phyloP scores from a whole-genome alignment of 495 filamentous ascomycete genomes.

The Penicillium canariense region DNA sequence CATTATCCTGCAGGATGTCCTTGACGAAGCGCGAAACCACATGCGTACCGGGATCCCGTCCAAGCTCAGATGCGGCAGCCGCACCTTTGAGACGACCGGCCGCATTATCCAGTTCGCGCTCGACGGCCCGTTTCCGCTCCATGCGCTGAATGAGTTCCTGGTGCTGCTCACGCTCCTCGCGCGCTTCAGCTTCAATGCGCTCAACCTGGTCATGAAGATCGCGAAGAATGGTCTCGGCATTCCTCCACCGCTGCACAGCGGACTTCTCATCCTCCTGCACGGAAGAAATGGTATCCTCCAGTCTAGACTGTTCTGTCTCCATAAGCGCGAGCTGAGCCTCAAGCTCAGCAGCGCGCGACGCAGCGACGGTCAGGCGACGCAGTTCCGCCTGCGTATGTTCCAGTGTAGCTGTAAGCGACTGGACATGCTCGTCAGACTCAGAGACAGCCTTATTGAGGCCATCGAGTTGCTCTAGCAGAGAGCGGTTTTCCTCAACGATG shows the following conservation, averaged over 20 bases:
- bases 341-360: slow-evolving; percentile 68
- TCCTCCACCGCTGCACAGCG: slow-evolving; percentile 76
- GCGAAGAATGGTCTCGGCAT: slow-evolving; percentile 70
- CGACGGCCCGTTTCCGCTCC: slow-evolving; percentile 70
- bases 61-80: slow-evolving; percentile 61
- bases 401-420: slow-evolving; percentile 67
- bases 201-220: slow-evolving; percentile 85
- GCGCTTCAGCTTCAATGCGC: slow-evolving; percentile 79
- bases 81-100: slow-evolving; percentile 76
- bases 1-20: slow-evolving; percentile 93
- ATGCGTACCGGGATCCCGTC: slow-evolving; percentile 54
- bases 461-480: slow-evolving; percentile 77
- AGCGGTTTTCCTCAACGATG: slow-evolving; percentile 75
- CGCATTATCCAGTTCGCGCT: slow-evolving; percentile 72
- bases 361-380: slow-evolving; percentile 67
- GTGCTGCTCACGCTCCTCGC: slow-evolving; percentile 79
- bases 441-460: slow-evolving; percentile 68
- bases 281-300: slow-evolving; percentile 62
- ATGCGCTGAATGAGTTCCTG: slow-evolving; percentile 76
- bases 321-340: slow-evolving; percentile 74
- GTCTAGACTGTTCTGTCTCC: slow-evolving; percentile 72
- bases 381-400: slow-evolving; percentile 74
- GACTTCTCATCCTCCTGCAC: slow-evolving; percentile 70
- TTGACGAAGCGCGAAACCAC: slow-evolving; percentile 93
- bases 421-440: slow-evolving; percentile 72